These are phyloP conservation scores for Emergomyces orientalis DNA, from an alignment of 2,329 filamentous ascomycete species.

Conservation along the genomic window DNA sequence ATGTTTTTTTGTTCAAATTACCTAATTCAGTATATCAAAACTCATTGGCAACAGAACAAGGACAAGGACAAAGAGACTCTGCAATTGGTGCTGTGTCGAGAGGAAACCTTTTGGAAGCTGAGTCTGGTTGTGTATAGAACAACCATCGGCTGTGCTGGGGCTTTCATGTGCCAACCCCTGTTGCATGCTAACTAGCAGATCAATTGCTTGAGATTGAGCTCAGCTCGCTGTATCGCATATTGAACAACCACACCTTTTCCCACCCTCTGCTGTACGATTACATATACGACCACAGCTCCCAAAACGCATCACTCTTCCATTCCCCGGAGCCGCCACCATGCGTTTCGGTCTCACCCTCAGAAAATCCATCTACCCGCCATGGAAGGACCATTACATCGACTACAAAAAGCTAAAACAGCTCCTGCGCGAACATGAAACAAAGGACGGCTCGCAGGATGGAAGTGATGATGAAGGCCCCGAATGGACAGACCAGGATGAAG, in stretches of 20 bases:
- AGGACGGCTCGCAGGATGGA: conserved; percentile 32
- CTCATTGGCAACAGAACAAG: no score
- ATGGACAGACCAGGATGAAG: conserved; percentile 94
- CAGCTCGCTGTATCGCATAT: background rate
- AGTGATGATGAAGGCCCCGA: conserved; percentile 47
- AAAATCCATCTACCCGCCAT: conserved; percentile 70
- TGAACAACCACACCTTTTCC: background rate
- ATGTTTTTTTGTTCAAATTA: no score
- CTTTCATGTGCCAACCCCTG: no score
- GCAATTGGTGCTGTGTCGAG: no score
- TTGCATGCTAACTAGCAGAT: background rate
- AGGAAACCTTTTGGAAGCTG: no score
- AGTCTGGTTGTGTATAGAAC: no score
- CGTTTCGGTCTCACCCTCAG: conserved; percentile 86
- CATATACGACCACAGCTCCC: background rate
- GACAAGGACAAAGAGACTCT: no score
- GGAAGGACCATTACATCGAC: conserved; percentile 91
- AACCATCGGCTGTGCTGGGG: no score
- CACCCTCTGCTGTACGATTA: background rate
- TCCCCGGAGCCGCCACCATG: conserved; percentile 47
- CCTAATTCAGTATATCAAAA: no score
- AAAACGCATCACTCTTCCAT: conserved; percentile 6
- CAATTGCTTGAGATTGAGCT: background rate
- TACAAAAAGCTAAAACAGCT: conserved; percentile 87
- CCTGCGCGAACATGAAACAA: conserved; percentile 63